These are phyloP conservation scores for Macroventuria anomochaeta DNA, from an alignment of 2,329 filamentous ascomycete genomes.

Conservation along the genomic window DNA sequence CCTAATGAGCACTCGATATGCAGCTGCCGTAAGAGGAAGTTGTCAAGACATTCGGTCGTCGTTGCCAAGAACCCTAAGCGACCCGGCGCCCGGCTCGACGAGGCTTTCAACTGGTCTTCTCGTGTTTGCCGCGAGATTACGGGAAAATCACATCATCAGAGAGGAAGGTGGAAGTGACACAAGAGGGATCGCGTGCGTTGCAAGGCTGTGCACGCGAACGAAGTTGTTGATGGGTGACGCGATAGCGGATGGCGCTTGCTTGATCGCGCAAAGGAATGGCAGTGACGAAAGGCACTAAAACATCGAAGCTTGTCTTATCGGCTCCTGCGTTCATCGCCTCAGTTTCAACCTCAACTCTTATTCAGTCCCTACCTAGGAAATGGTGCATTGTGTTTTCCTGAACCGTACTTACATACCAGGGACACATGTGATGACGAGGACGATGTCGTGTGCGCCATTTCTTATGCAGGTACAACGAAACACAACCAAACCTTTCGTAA, in stretches of 20 bases:
- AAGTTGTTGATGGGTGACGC: conserved; percentile 3
- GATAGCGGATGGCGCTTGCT: conserved; percentile 18
- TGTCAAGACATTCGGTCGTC: conserved; percentile 39
- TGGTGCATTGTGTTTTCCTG: not conserved
- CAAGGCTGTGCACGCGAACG: conserved; percentile 5
- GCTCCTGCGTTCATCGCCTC: conserved; percentile 1
- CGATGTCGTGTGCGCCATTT: not conserved
- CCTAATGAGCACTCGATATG: conserved; percentile 31
- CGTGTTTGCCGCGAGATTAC: conserved; percentile 21
- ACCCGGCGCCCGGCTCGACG: conserved; percentile 42
- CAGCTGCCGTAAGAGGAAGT: conserved; percentile 47
- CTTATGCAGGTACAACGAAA: not conserved
- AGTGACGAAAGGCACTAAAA: conserved; percentile 13
- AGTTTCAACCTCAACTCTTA: not conserved
- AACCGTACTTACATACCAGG: not conserved
- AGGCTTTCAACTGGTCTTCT: conserved; percentile 27
- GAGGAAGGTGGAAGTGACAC: conserved; percentile 30
- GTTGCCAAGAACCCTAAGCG: conserved; percentile 41
- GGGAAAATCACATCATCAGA: conserved; percentile 24
- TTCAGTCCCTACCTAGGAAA: no score
- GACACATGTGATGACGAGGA: not conserved
- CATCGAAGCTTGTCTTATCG: conserved; percentile 17
- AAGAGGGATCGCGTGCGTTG: conserved; percentile 6
- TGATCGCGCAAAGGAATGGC: conserved; percentile 11
- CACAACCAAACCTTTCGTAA: not conserved